Evolutionary conservation across 257 asterid species (phyloP).

Genomic region (Marsdenia floribunda): DNA sequence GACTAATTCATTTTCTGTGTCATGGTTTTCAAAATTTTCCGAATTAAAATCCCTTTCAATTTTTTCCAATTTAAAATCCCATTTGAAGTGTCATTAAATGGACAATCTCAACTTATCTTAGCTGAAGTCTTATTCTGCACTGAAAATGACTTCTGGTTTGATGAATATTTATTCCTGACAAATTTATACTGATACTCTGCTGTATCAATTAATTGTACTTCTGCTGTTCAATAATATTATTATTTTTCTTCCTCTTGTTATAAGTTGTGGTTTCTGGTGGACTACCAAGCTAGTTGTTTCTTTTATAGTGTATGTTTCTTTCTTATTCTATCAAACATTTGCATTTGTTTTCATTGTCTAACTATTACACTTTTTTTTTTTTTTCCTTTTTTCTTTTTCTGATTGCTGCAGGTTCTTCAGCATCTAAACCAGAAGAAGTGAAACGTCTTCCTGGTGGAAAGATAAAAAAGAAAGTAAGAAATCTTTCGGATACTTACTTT

Average conservation of each 20-base stretch:
- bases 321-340: neutral
- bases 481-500: neutral
- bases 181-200: neutral
- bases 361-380: slow-evolving; percentile 2
- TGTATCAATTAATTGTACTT: neutral
- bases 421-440: slow-evolving; percentile 80
- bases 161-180: neutral
- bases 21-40: slow-evolving; percentile 1
- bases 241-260: too few species aligned
- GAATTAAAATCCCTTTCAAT: neutral
- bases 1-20: neutral
- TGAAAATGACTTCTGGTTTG: neutral
- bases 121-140: neutral
- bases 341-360: slow-evolving; percentile 12
- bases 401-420: slow-evolving; percentile 65
- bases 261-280: slow-evolving; percentile 4
- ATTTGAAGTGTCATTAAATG: neutral
- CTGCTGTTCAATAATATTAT: neutral
- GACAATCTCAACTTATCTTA: neutral
- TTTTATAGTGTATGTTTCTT: neutral
- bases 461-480: slow-evolving; percentile 78
- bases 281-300: neutral
- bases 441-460: slow-evolving; percentile 99
- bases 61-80: neutral
- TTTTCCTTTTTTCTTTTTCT: too few species aligned